Evolutionary conservation across 345 rosid genomes (phyloP), one percentile per base, ranked within the genome.

Genomic region (Brassica juncea): DNA sequence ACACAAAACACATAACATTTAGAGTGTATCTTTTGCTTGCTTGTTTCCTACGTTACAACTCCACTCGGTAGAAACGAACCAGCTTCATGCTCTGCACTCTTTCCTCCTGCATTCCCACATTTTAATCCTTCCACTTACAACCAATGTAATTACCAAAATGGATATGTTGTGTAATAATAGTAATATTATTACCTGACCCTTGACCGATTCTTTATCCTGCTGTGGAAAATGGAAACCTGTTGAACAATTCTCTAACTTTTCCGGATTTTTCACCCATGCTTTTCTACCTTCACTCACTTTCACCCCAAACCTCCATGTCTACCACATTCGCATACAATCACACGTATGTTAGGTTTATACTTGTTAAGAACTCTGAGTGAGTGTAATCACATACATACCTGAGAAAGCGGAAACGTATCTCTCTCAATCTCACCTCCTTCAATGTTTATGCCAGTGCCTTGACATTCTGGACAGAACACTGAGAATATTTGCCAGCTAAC

Each of bases 381-480:
- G 4, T 27, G 52, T 52, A 42, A 61, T 28, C 39, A 70, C 30
- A 71, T 34, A 66, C 80, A 82, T 84, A 95, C 99, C 97, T 93
- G 94, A 42, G 97, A 87, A 74, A 91, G 94, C 6, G 90, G 84
- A 71, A 88, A 60, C 67, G 80, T 77, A 75, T 89, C 89, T 68
- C 77, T 82, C 90, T 95, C 97, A 68, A 86, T 84, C 49, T 75
- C 84, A 71, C 83, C 87, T 71, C 89, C 90, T 49, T 89, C 88
- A 54, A 90, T 63, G 23, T 82, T 59, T 27, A 85, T 70, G 44
- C 98, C 94, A 6, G 97, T 91, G 72, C 99, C 98, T 82, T 91
- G 99, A 82, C 97, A 95, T 85, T 91, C 93, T 69, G 99, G 94
- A 81, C 97, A 95, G 88, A 93, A 89, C 30, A 86, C 88, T 7